Evolutionary conservation across 495 filamentous ascomycete genomes (phyloP), one percentile per base, ranked within the genome.

Genomic region (Lindgomyces ingoldianus): DNA sequence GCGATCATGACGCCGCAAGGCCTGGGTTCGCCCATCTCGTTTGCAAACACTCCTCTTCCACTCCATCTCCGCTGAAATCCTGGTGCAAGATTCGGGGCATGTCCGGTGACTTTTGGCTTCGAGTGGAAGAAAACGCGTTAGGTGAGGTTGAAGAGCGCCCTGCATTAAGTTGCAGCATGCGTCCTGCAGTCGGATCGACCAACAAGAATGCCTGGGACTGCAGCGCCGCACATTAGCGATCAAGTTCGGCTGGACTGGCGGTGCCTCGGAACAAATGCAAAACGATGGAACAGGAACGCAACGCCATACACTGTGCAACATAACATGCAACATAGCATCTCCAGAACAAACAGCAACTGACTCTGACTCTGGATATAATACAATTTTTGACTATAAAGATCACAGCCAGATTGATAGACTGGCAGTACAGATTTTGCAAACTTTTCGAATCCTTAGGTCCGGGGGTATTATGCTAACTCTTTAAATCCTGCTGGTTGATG

Each of bases 211-310:
- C 46, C n/a, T n/a, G 18, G 3, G 29, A 16, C n/a, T 44, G 16
- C n/a, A 41, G 25, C 56, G 57, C 63, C 57, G 57, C 45, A 67
- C 56, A 55, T 66, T 60, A 66, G 63, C 63, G 53, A 65, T 60
- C 19, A 33, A n/a, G n/a, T n/a, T n/a, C n/a, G n/a, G n/a, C n/a
- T n/a, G n/a, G n/a, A n/a, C n/a, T 62, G 49, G 36, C 59, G 36
- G 4, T 12, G 42, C 6, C 12, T 24, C 57, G 26, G 44, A 8
- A 36, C 26, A n/a, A n/a, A n/a, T n/a, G n/a, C n/a, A n/a, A n/a
- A n/a, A n/a, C n/a, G n/a, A n/a, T n/a, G n/a, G 24, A 46, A 11
- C 33, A 51, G 16, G 29, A 19, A 24, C 16, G 19, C 41, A 24
- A 18, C 54, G 54, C 41, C 57, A 60, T 44, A 39, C 27, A 53